Base-by-base conservation (phyloP, 164 flowering plant genomes). In the Stephania japonica region DNA sequence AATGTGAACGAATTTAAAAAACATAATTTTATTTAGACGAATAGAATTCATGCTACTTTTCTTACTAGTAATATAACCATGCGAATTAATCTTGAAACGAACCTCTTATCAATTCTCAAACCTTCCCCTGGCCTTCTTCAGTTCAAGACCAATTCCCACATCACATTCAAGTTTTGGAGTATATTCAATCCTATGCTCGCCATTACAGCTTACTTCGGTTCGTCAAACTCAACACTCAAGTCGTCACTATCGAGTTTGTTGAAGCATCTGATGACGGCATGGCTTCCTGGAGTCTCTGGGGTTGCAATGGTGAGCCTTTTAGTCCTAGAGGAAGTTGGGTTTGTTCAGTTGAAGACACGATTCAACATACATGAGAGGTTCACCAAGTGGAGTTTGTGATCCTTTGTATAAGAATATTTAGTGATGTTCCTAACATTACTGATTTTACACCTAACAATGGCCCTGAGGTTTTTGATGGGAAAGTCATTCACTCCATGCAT, bases 91-190 rank as follows among this genome's bases (percentile, higher is more conserved):
- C n/a, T n/a, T n/a, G n/a, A n/a, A n/a, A n/a, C n/a, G n/a, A n/a
- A n/a, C 25, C 3, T 6, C 72, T 1, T 90, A 79, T 65, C 84
- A 80, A 69, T 89, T 90, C 80, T 87, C 88, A 0, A 93, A 90
- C 70, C 70, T 88, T 83, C 53, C 85, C 90, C 9, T 90, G 93
- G 96, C 91, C 95, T n/a, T 18, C 75, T 47, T 64, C 79, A 0
- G 85, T 86, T 24, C 14, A 77, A 23, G 82, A 81, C 12, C 77
- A 24, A 0, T 87, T 77, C 66, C 96, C 96, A 7, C 38, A 26
- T 53, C 76, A 79, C 3, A 19, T 71, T 12, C 81, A 85, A 68
- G 88, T 89, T 6, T 12, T 81, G 25, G 87, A 82, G 14, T 89
- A 90, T 25, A 0, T 89, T 12, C 63, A 78, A 42, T 79, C 86